phyloP scores from a whole-genome alignment of 495 filamentous ascomycete genomes.

The Penicillium canariense region DNA sequence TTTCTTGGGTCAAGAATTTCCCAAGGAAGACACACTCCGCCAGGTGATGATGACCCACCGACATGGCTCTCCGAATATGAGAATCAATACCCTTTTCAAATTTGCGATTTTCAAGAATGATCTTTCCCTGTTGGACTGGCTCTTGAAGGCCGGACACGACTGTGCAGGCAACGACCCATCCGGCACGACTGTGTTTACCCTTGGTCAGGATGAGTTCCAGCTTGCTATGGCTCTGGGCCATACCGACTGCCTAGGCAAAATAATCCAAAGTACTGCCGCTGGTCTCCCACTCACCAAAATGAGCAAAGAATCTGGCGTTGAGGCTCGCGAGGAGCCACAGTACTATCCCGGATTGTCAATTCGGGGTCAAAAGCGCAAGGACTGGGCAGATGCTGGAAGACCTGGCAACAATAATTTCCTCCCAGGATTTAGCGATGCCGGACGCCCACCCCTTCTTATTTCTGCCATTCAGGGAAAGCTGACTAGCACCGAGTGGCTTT shows the following conservation, averaged over 20 bases:
- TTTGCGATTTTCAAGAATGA: constrained; percentile 42
- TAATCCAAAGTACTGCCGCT: constrained; percentile 55
- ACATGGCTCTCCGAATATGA: not conserved
- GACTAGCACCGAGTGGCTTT: constrained; percentile 64
- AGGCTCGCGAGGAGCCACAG: constrained; percentile 53
- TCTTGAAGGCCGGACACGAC: constrained; percentile 42
- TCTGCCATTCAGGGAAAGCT: constrained; percentile 57
- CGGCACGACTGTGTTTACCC: constrained; percentile 20
- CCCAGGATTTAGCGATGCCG: constrained; percentile 3
- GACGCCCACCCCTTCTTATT: constrained; percentile 54
- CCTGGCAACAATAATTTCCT: constrained; percentile 20
- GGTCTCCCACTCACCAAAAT: constrained; percentile 65
- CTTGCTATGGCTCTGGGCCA: constrained; percentile 46
- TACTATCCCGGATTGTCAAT: constrained; percentile 73
- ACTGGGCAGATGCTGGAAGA: constrained; percentile 58
- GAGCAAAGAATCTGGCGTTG: constrained; percentile 55
- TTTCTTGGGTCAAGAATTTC: constrained; percentile 29
- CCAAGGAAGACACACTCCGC: not conserved
- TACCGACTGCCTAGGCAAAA: constrained; percentile 41
- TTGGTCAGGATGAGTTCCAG: constrained; percentile 24
- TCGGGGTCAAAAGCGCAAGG: constrained; percentile 65
- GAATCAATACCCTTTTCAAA: constrained; percentile 17
- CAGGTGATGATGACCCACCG: not conserved
- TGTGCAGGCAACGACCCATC: constrained; percentile 19
- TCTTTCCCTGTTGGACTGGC: constrained; percentile 38